A percentile compares a stretch with the other conserved stretches of the same genome.
Evolutionary conservation across 2,329 filamentous ascomycete genomes (phyloP).

Genomic region (Pseudocercospora pini-densiflorae): DNA sequence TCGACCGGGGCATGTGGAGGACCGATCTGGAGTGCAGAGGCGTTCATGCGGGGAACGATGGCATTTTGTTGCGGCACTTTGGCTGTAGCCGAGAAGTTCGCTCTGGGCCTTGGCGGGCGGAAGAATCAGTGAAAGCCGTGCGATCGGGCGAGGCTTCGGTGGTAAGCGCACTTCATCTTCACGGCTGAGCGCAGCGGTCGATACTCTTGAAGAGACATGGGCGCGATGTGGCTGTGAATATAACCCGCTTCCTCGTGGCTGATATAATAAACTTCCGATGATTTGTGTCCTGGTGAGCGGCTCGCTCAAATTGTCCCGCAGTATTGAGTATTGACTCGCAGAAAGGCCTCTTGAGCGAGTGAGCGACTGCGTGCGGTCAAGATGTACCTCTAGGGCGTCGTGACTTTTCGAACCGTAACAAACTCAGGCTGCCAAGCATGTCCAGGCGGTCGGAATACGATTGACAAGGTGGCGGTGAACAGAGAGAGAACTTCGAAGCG

Average conservation of each 20-base stretch:
- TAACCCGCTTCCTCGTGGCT: too few species aligned
- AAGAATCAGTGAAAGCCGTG: constrained; percentile 1
- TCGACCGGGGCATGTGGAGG: not conserved
- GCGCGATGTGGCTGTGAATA: not conserved
- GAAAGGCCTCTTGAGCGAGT: not conserved
- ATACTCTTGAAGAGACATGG: not conserved
- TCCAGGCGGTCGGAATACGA: not conserved
- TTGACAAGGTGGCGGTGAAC: not conserved
- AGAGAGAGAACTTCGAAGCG: too few species aligned
- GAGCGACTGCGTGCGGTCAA: not conserved
- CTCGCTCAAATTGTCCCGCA: not conserved
- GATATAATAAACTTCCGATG: too few species aligned
- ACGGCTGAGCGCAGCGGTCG: not conserved
- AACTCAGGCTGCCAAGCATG: not conserved
- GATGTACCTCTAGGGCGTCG: not conserved
- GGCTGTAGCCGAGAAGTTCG: not conserved
- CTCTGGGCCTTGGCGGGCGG: not conserved
- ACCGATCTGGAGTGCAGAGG: constrained; percentile 4
- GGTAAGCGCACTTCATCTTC: not conserved
- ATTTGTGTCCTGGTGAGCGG: not conserved
- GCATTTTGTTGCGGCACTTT: not conserved
- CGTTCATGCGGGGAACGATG: not conserved
- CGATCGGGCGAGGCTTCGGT: not conserved
- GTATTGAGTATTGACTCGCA: not conserved
- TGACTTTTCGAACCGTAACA: not conserved